phyloP scores from a whole-genome alignment of 495 filamentous ascomycete species.

The Choiromyces venosus region DNA sequence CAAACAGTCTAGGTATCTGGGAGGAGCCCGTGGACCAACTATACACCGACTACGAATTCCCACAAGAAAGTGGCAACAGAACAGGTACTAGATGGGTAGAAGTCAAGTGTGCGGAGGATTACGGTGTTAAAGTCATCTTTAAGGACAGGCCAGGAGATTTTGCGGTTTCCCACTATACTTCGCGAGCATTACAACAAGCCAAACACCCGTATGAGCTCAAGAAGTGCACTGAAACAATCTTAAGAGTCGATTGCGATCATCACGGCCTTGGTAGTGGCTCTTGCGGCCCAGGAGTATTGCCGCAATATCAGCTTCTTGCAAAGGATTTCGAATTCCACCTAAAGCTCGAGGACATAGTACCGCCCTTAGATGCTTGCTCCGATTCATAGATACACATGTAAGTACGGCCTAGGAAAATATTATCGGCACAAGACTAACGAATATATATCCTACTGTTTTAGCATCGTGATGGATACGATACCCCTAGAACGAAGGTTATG shows the following conservation, averaged over 20 bases:
- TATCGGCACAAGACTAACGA: no score
- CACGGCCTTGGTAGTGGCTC: slow-evolving; percentile 53
- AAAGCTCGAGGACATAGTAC: slow-evolving; percentile 21
- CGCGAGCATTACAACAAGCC: slow-evolving; percentile 52
- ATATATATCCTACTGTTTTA: no score
- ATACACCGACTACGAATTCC: slow-evolving; percentile 56
- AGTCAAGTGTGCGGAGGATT: slow-evolving; percentile 38
- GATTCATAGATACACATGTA: no score
- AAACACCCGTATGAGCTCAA: slow-evolving; percentile 58
- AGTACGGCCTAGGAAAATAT: no score
- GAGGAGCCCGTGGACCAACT: slow-evolving; percentile 47
- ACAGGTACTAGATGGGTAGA: slow-evolving; percentile 57
- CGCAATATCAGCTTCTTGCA: slow-evolving; percentile 49
- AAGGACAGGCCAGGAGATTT: slow-evolving; percentile 51
- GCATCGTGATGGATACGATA: no score
- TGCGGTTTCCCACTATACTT: slow-evolving; percentile 51
- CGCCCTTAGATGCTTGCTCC: no score
- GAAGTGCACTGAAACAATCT: slow-evolving; percentile 50
- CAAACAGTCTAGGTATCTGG: slow-evolving; percentile 53
- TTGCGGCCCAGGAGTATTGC: slow-evolving; percentile 52
- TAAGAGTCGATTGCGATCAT: slow-evolving; percentile 57
- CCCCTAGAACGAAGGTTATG: no score
- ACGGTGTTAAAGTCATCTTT: slow-evolving; percentile 33
- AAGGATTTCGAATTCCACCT: slow-evolving; percentile 47
- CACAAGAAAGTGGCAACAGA: slow-evolving; percentile 61